Conservation (phyloP, 768 basidiomycete genomes). For the Lactarius deliciosus region DNA sequence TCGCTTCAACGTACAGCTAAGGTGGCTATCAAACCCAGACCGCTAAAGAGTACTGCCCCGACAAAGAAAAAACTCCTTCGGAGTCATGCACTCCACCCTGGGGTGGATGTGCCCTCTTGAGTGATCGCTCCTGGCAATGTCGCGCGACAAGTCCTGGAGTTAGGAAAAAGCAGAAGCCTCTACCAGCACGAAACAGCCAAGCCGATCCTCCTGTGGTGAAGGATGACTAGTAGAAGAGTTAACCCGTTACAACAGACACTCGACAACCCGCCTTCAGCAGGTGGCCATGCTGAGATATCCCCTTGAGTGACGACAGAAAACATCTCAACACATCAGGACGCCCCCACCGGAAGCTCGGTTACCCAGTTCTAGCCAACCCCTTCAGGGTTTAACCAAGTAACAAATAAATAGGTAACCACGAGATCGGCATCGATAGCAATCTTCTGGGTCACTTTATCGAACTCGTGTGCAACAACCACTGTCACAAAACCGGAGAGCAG, state of each 20-base stretch:
- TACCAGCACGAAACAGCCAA: background rate
- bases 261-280: background rate
- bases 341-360: background rate
- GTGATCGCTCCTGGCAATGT: background rate
- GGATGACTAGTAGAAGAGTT: background rate
- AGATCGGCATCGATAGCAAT: background rate
- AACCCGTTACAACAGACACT: background rate
- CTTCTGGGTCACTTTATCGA: background rate
- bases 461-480: background rate
- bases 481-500: background rate
- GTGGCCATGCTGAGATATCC: background rate
- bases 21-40: background rate
- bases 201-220: background rate
- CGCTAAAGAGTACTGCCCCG: background rate
- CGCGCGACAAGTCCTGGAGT: background rate
- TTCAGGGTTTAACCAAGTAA: slow-evolving; percentile 14
- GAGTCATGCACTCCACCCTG: slow-evolving; percentile 1
- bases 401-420: background rate
- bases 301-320: slow-evolving; percentile 15
- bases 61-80: slow-evolving; percentile 11
- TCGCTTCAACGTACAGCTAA: background rate
- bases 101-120: background rate
- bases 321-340: background rate
- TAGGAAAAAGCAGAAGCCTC: background rate
- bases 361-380: slow-evolving; percentile 11